Evolutionary conservation across 345 rosid genomes (phyloP), one percentile per base, ranked within the genome.

Genomic region (Carallia pectinifolia): DNA sequence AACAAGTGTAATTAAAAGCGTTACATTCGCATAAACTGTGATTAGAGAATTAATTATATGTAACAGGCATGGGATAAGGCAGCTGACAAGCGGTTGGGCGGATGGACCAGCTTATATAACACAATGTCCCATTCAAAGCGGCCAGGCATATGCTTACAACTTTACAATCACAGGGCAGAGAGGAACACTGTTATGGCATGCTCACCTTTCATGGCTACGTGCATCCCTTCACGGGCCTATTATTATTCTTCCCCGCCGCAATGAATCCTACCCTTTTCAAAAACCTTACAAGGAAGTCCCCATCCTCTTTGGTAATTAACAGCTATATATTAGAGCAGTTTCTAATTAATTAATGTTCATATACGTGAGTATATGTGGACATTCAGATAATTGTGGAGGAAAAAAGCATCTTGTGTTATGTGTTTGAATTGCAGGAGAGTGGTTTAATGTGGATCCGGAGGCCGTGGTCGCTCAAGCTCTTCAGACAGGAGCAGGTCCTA

Each of bases 171-270:
- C 65, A 4, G 79, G 79, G 37, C 79, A 75, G 65, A 64, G 74
- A 69, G 79, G 79, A 70, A 75, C 79, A 29, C 79, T 75, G 0
- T 7, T 64, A 10, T 75, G 73, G 70, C 79, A 75, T 69, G 79
- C 70, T 34, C 79, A 76, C 34, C 40, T 65, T 61, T 76, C 79
- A 40, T 76, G 79, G 79, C 66, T 76, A 30, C 66, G 79, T 34
- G 30, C 71, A 18, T 70, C 79, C 1, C 13, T 76, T 34, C 65
- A 76, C 39, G 79, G 79, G 54, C 75, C 79, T 13, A 76, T 76
- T 33, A 60, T 76, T 23, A 66, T 76, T 19, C 71, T 76, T 7
- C 79, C 79, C 0, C 65, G 12, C 27, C 53, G 37, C 10, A 70
- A 70, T 17, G 75, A 70, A 2, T 65, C 79, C 7, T 76, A 70